Percentiles rank a stretch among this genome's conserved stretches.
phyloP scores from a whole-genome alignment of 108 stramenopile species.

The Cyclotella distinguenda region DNA sequence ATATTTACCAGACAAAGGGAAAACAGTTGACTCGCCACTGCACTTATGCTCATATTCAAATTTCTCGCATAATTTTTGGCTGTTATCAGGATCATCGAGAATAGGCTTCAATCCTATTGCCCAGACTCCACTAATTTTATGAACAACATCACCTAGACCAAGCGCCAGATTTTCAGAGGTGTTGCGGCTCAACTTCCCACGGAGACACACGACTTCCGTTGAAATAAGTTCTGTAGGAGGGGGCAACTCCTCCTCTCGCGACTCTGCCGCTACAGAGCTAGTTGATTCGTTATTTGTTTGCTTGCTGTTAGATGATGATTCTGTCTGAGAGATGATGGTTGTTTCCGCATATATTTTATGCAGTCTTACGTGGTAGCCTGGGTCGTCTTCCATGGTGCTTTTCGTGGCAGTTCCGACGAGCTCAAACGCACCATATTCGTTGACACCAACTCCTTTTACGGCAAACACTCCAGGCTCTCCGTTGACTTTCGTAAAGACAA shows the following conservation, averaged over 20 bases:
- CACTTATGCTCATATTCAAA: slow-evolving; percentile 88
- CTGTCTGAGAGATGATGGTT: slow-evolving; percentile 11
- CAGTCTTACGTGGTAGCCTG: slow-evolving; percentile 55
- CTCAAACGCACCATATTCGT: slow-evolving; percentile 76
- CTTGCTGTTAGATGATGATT: no score
- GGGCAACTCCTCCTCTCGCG: background rate
- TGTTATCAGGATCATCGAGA: slow-evolving; percentile 66
- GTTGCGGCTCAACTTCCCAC: slow-evolving; percentile 64
- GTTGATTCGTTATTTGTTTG: no score
- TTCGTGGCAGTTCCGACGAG: slow-evolving; percentile 72
- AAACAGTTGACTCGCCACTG: slow-evolving; percentile 45
- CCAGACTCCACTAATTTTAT: slow-evolving; percentile 79
- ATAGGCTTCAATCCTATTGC: slow-evolving; percentile 67
- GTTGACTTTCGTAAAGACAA: slow-evolving; percentile 60
- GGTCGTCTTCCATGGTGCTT: slow-evolving; percentile 48
- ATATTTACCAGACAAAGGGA: slow-evolving; percentile 78
- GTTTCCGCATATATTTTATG: slow-evolving; percentile 59
- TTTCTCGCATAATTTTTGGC: slow-evolving; percentile 57
- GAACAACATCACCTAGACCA: slow-evolving; percentile 54
- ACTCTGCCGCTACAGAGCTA: no score
- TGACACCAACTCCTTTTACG: slow-evolving; percentile 70
- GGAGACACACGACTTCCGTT: slow-evolving; percentile 63
- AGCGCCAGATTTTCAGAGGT: slow-evolving; percentile 43
- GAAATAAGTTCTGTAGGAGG: slow-evolving; percentile 58
- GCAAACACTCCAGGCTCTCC: slow-evolving; percentile 45